Base-by-base conservation (phyloP, 2,329 filamentous ascomycete genomes). In the Aspergillus sp. region DNA sequence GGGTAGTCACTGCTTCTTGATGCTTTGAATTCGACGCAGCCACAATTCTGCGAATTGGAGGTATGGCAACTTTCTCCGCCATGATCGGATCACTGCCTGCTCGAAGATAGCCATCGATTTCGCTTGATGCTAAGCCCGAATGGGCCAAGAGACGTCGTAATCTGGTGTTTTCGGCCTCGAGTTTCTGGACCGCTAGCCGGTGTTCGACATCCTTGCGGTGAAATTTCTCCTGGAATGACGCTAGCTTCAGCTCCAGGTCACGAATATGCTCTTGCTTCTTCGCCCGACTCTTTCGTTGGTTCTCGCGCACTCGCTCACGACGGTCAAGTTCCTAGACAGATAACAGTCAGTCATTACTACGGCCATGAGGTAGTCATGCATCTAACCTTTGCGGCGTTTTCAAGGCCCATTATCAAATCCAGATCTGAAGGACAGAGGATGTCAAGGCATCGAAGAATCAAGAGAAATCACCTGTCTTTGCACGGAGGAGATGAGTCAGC, bases 271-370 rank as follows among this genome's bases (percentile, higher is more conserved):
- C 72, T 57, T 75, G 75, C 53, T 68, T 71, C 47, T 67, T 65
- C 3, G 75, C 73, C 42, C 75, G 69, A 52, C 74, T 75, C 49
- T 69, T 75, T 36, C 75, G 74, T 55, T 77, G 75, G 36, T 76
- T 77, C 31, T 76, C 74, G 18, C 75, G 65, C 31, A 77, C 66
- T 26, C 74, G 71, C 51, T 84, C 82, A 36, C 73, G 68, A 57
- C 69, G 68, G 31, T 71, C 67, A 32, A 61, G 51, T 52, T 69
- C 65, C 70, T 76, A 49, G 31, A 22, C n/a, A 26, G 2, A n/a
- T 26, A 32, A 29, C 6, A 16, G 31, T 47, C 10, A 54, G 56
- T 62, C n/a, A 45, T 49, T 50, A 42, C 18, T n/a, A 49, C 32
- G n/a, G 9, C 5, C 16, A 42, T 20, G 10, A 26, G 11, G 20